Evolutionary conservation across 163 green algal species (phyloP).

Genomic region (Coccomyxa subellipsoidea): DNA sequence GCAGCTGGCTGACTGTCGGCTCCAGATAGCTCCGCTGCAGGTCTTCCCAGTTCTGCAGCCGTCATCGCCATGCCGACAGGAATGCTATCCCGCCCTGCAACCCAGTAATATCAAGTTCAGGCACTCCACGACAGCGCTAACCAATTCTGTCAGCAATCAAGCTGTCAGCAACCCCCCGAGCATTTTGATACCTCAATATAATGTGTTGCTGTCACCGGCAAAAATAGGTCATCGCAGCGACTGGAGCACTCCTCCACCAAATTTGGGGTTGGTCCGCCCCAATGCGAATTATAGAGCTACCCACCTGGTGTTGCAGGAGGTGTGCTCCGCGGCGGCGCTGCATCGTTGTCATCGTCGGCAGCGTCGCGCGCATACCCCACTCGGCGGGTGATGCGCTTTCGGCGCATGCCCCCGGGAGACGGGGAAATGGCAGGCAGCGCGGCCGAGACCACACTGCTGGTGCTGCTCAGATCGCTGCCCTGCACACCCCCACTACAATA

Average conservation of each 20-base stretch:
- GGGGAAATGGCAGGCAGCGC: background rate
- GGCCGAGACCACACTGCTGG: background rate
- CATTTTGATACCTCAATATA: too few relatives aligned
- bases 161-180: too few relatives aligned
- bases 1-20: background rate
- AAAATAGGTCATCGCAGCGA: too few relatives aligned
- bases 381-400: slow-evolving; percentile 25
- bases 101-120: background rate
- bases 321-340: background rate
- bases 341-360: background rate
- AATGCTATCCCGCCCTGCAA: background rate
- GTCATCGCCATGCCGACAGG: background rate
- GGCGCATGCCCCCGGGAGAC: slow-evolving; percentile 6
- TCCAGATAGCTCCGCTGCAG: background rate
- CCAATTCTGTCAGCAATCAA: too few relatives aligned
- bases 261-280: too few relatives aligned
- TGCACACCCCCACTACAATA: background rate
- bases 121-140: too few relatives aligned
- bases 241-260: too few relatives aligned
- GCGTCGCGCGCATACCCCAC: slow-evolving; percentile 26
- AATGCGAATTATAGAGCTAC: background rate
- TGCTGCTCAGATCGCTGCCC: background rate
- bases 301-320: background rate
- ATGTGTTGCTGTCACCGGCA: too few relatives aligned
- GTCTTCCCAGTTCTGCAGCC: background rate